Conservation (phyloP, 208 protist species). For the Crithidia brevicula region DNA sequence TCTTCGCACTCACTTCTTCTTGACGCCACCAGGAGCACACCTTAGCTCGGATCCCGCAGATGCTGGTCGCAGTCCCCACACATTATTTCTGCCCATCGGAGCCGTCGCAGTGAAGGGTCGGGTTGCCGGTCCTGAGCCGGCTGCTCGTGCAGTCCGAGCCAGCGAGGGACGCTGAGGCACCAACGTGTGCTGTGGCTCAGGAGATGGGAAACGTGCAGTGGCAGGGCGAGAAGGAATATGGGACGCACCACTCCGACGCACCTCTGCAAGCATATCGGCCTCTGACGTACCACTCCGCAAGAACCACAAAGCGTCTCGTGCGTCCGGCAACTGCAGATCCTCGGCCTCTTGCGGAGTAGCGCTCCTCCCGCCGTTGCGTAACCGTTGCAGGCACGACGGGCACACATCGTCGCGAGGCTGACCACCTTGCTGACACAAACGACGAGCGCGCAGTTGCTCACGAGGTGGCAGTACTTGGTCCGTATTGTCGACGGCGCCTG, state of each 20-base stretch:
- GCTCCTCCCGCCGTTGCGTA: not conserved
- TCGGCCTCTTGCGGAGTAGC: not conserved
- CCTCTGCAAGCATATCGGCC: not conserved
- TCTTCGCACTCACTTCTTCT: too few species aligned
- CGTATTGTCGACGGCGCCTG: too few species aligned
- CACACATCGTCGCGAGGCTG: not conserved
- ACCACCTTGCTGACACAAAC: not conserved
- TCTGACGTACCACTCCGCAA: constrained; percentile 1
- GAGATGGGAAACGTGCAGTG: not conserved
- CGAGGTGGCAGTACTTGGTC: not conserved
- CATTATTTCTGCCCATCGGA: too few species aligned
- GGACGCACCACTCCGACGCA: not conserved
- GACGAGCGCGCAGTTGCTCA: constrained; percentile 4
- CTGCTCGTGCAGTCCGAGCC: not conserved
- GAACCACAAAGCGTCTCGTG: not conserved
- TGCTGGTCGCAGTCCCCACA: too few species aligned
- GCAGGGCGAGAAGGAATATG: not conserved
- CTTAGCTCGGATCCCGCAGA: too few species aligned
- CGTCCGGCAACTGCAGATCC: not conserved
- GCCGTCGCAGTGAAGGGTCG: not conserved
- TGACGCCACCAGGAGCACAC: too few species aligned
- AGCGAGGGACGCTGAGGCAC: not conserved
- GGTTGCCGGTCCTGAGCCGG: not conserved
- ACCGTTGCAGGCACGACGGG: not conserved
- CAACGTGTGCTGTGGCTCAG: not conserved